Evolutionary conservation across 305 asterid species (phyloP).

Genomic region (Coffea humblotiana): DNA sequence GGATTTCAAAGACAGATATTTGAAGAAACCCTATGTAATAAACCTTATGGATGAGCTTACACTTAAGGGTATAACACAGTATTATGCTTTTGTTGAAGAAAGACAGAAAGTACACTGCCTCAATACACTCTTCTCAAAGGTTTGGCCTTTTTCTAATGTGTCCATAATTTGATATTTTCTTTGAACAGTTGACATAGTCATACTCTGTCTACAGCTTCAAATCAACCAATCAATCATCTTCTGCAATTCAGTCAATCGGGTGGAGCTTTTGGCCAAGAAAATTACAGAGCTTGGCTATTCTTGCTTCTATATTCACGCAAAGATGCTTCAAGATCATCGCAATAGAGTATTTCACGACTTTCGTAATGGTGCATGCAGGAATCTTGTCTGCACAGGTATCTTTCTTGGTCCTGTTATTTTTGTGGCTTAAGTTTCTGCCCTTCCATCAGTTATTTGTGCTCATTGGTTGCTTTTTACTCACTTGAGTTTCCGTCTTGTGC

Average conservation of each 20-base stretch:
- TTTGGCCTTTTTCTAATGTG: constrained; percentile 17
- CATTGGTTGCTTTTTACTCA: neutral
- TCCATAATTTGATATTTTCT: neutral
- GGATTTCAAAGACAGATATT: constrained; percentile 80
- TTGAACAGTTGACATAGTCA: neutral
- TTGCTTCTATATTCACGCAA: constrained; percentile 96
- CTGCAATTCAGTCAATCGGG: constrained; percentile 96
- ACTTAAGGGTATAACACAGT: constrained; percentile 94
- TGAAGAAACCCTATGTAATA: constrained; percentile 74
- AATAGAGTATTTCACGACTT: constrained; percentile 95
- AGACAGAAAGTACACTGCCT: constrained; percentile 96
- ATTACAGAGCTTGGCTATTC: constrained; percentile 96
- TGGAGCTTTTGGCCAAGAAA: constrained; percentile 94
- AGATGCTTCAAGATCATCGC: constrained; percentile 98
- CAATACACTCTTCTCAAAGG: constrained; percentile 95
- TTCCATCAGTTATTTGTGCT: neutral
- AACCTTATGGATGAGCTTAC: constrained; percentile 98
- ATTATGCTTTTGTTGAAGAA: constrained; percentile 95
- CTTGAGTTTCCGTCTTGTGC: constrained; percentile 1
- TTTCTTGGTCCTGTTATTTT: constrained; percentile 5
- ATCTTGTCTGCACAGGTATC: constrained; percentile 97
- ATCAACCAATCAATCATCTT: constrained; percentile 93
- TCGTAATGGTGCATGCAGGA: constrained; percentile 97
- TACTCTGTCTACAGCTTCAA: constrained; percentile 68
- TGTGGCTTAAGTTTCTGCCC: neutral